Conservation (phyloP, 441 rosid genomes). For the Sinapis alba region DNA sequence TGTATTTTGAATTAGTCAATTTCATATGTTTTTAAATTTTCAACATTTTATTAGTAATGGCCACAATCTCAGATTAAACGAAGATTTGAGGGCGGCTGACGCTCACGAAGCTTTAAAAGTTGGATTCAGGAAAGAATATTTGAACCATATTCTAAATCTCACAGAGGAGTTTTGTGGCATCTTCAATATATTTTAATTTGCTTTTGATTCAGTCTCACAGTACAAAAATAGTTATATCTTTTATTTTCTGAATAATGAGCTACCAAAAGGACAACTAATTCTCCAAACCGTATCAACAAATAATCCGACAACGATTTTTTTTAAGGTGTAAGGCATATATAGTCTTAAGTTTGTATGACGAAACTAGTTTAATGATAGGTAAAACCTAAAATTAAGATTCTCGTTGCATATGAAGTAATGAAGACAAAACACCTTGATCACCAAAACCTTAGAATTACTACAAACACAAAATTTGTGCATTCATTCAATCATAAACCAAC, state of each 20-base stretch:
- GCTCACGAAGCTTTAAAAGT: not conserved
- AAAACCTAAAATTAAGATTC: not conserved
- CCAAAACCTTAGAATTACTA: not conserved
- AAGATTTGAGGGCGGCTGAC: not conserved
- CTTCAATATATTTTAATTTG: not conserved
- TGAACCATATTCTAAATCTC: not conserved
- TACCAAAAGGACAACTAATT: not conserved
- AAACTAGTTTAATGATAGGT: not conserved
- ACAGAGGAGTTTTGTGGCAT: not conserved
- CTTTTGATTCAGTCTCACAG: not conserved
- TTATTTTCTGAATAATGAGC: not conserved
- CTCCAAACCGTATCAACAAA: not conserved
- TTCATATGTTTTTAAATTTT: not conserved
- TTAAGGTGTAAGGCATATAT: too few species aligned
- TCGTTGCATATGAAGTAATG: not conserved
- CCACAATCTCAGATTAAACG: not conserved
- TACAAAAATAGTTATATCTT: not conserved
- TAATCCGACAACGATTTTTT: too few species aligned
- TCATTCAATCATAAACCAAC: not conserved
- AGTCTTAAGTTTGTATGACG: not conserved
- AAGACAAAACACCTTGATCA: conserved; percentile 1
- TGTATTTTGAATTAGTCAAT: not conserved
- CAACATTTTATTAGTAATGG: not conserved
- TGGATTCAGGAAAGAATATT: not conserved
- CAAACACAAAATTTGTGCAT: not conserved